A percentile compares a stretch with the other conserved stretches of the same genome.
phyloP scores from a whole-genome alignment of 192 early-diverging fungal genomes.

The Linnemannia hyalina region DNA sequence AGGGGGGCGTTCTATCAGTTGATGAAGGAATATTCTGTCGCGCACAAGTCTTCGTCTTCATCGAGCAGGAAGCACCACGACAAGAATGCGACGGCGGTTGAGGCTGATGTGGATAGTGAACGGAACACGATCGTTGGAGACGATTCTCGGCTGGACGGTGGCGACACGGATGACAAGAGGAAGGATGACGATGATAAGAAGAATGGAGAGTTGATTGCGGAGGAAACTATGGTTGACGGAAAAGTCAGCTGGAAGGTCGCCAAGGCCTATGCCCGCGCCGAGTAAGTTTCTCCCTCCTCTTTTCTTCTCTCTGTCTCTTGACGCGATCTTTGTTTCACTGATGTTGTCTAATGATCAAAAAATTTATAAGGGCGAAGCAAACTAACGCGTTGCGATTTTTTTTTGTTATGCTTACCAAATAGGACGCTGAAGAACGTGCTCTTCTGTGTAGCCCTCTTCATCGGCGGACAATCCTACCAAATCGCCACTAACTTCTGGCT shows the following conservation, averaged over 20 bases:
- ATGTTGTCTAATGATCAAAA: not conserved
- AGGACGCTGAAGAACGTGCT: not conserved
- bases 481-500: slow-evolving; percentile 15
- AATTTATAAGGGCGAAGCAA: not conserved
- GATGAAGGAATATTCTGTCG: slow-evolving; percentile 77
- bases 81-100: slow-evolving; percentile 39
- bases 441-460: not conserved
- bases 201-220: slow-evolving; percentile 14
- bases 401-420: not conserved
- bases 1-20: slow-evolving; percentile 71
- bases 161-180: slow-evolving; percentile 44
- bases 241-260: slow-evolving; percentile 83
- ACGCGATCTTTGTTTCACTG: not conserved
- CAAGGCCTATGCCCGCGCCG: slow-evolving; percentile 75
- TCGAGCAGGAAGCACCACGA: not conserved
- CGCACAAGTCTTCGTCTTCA: not conserved
- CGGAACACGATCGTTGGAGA: slow-evolving; percentile 21
- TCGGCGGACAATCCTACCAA: not conserved
- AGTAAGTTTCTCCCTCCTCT: slow-evolving; percentile 63
- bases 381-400: not conserved
- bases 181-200: slow-evolving; percentile 27
- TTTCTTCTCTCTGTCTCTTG: slow-evolving; percentile 72
- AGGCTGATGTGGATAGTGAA: slow-evolving; percentile 34
- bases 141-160: slow-evolving; percentile 13
- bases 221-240: slow-evolving; percentile 60